Conservation (phyloP, 495 filamentous ascomycete genomes). For the Massariosphaeria phaeospora region DNA sequence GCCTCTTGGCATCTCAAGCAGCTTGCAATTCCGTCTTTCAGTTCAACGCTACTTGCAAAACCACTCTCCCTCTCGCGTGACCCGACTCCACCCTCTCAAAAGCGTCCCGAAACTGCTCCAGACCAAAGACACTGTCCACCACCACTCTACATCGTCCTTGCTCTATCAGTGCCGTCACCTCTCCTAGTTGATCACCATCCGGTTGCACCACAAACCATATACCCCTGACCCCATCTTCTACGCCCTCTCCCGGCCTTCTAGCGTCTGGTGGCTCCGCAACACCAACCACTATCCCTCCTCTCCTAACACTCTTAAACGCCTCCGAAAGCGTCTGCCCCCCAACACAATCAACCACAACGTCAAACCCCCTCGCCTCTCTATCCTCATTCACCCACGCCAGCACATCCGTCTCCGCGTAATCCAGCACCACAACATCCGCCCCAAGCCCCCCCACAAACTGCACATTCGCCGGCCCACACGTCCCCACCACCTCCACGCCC, state of each 20-base stretch:
- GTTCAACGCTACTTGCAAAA: constrained; percentile 14
- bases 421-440: constrained; percentile 44
- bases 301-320: constrained; percentile 46
- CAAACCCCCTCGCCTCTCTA: constrained; percentile 41
- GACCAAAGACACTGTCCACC: constrained; percentile 48
- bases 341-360: constrained; percentile 52
- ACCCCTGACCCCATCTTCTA: constrained; percentile 35
- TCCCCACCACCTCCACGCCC: constrained; percentile 44
- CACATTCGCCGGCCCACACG: constrained; percentile 42
- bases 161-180: constrained; percentile 46
- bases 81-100: constrained; percentile 27
- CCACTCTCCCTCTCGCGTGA: constrained; percentile 23
- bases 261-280: constrained; percentile 49
- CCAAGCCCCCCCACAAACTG: constrained; percentile 45
- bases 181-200: constrained; percentile 41
- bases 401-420: constrained; percentile 44
- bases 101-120: constrained; percentile 42
- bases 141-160: constrained; percentile 39
- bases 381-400: constrained; percentile 39
- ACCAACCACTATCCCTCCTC: constrained; percentile 47
- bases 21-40: not conserved
- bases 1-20: not conserved
- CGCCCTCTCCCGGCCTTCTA: constrained; percentile 39
- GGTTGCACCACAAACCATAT: constrained; percentile 48
- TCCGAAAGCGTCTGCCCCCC: constrained; percentile 45